Conservation (phyloP, 768 basidiomycete species). For the Nidularia pulvinata region DNA sequence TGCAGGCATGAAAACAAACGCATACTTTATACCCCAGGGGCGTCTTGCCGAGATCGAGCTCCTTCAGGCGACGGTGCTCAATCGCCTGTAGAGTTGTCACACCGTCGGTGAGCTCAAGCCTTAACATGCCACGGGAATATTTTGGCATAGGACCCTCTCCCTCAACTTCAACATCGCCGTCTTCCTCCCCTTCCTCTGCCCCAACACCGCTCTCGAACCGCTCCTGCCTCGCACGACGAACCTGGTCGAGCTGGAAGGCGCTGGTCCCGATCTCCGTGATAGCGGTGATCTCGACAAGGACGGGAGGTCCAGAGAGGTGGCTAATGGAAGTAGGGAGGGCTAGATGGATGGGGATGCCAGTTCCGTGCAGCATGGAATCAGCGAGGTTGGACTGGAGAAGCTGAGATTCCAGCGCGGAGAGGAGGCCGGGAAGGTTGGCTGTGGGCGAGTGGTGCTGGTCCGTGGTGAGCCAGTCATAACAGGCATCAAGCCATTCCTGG, state of each 20-base stretch:
- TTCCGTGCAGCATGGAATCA: conserved; percentile 71
- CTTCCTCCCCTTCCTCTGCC: conserved; percentile 43
- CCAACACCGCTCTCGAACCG: conserved; percentile 54
- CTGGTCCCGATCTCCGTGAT: conserved; percentile 88
- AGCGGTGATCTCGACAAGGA: conserved; percentile 74
- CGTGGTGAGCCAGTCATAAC: conserved; percentile 61
- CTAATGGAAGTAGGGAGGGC: conserved; percentile 27
- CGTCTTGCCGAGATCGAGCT: conserved; percentile 73
- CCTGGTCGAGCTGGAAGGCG: conserved; percentile 78
- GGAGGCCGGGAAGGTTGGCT: conserved; percentile 48
- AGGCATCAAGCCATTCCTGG: conserved; percentile 80
- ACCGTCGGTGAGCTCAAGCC: conserved; percentile 82
- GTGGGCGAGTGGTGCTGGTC: conserved; percentile 46
- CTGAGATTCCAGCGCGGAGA: conserved; percentile 58
- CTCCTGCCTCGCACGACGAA: conserved; percentile 62
- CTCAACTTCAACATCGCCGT: conserved; percentile 56
- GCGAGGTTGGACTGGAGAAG: conserved; percentile 70
- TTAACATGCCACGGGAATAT: conserved; percentile 82
- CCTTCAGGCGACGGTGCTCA: conserved; percentile 70
- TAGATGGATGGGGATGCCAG: conserved; percentile 60
- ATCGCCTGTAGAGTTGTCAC: conserved; percentile 64
- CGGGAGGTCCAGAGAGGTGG: conserved; percentile 36
- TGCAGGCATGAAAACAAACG: not conserved
- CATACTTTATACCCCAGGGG: conserved; percentile 82
- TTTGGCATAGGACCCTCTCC: conserved; percentile 79